Base-by-base conservation (phyloP, 345 rosid species). In the Durio zibethinus region DNA sequence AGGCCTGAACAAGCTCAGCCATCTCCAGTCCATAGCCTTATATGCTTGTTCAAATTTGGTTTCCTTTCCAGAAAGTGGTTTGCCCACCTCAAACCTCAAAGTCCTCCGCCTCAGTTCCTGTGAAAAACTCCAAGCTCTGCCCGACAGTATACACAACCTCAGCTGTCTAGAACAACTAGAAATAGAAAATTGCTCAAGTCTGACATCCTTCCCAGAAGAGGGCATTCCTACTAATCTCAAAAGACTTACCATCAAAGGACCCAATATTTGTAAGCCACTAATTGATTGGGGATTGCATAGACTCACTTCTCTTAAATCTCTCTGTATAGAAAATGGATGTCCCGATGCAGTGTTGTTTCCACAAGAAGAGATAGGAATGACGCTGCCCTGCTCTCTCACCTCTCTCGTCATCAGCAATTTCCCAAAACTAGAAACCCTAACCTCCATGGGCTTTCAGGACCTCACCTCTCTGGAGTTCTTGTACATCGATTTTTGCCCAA, bases 11-110 rank as follows among this genome's bases (percentile, higher is more conserved):
- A n/a, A 36, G 47, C 27, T 64, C 7, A 20, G 2, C 48, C 47
- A 64, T 20, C 70, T 36, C 16, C 16, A 0, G 14, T 0, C 0
- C 0, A 10, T 64, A 9, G 0, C 0, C 8, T n/a, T 64, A 8
- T 0, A 0, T 7, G 0, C 5, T 11, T 66, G 72, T 21, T 42
- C 72, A 23, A 40, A 66, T 66, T 21, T 40, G 3, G 2, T 42
- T 66, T 66, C 20, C 33, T 66, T 66, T 21, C 52, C 33, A 21
- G 50, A 42, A 27, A 66, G 9, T 5, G 33, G 31, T 21, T 38
- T 66, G 52, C 33, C 10, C 10, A 6, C 35, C 72, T 2, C 53
- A 12, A 67, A 25, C 11, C 72, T 67, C 50, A 42, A 10, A 40
- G 18, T 10, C 4, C 40, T 40, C 20, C 1, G 2, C 10, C 50